Percentiles rank a stretch among this genome's conserved stretches.
phyloP scores from a whole-genome alignment of 371 early-diverging fungal species.

The Polyrhizophydium stewartii region DNA sequence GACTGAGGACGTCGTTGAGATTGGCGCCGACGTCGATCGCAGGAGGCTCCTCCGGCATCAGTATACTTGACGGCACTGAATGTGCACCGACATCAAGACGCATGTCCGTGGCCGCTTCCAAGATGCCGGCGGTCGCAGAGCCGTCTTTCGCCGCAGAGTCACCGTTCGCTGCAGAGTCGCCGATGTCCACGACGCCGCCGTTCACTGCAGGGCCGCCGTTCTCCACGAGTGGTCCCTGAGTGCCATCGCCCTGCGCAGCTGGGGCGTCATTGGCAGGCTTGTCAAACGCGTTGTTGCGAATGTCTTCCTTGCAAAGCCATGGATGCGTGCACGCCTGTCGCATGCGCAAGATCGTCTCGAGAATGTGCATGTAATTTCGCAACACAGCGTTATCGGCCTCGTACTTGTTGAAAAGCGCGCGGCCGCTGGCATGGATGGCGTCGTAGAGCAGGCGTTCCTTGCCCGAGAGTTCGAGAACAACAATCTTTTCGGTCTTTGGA shows the following conservation, averaged over 20 bases:
- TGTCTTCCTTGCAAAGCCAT: constrained; percentile 16
- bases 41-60: too few relatives aligned
- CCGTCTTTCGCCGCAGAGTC: not conserved
- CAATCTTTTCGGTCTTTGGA: constrained; percentile 32
- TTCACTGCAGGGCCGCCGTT: not conserved
- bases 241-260: too few relatives aligned
- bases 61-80: too few relatives aligned
- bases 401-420: constrained; percentile 35
- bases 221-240: too few relatives aligned
- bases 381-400: constrained; percentile 43
- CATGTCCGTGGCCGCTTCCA: too few relatives aligned
- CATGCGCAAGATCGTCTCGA: constrained; percentile 54
- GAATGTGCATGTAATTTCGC: constrained; percentile 55
- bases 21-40: too few relatives aligned
- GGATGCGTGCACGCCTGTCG: constrained; percentile 55
- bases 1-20: too few relatives aligned
- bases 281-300: constrained; percentile 8
- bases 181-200: not conserved
- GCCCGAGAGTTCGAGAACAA: constrained; percentile 40
- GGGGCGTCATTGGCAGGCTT: not conserved
- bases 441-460: constrained; percentile 55
- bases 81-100: too few relatives aligned
- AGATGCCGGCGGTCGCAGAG: too few relatives aligned
- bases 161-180: not conserved
- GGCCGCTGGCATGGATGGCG: constrained; percentile 31